Evolutionary conservation across 2,329 filamentous ascomycete species (phyloP).

Genomic region (Madurella mycetomatis): DNA sequence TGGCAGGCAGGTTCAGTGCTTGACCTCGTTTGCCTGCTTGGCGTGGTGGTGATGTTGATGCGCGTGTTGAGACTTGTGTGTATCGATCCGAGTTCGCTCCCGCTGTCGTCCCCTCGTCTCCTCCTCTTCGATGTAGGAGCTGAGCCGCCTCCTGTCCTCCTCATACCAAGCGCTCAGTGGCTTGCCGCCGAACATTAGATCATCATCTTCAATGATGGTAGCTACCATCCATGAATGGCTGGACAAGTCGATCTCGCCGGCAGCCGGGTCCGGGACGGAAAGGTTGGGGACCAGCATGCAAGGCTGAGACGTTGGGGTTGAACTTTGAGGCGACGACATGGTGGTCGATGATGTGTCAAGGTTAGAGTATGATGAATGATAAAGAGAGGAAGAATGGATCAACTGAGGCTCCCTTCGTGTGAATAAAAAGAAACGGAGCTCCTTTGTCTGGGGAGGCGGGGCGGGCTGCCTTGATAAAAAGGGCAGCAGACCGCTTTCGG

Average conservation of each 20-base stretch:
- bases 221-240: conserved; percentile 46
- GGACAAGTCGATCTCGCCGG: conserved; percentile 20
- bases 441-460: conserved; percentile 6
- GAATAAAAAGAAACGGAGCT: conserved; percentile 1
- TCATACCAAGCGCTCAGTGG: conserved; percentile 57
- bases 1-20: conserved; percentile 7
- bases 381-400: background rate
- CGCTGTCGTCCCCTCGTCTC: conserved; percentile 39
- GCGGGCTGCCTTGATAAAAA: conserved; percentile 15
- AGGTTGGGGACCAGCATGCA: conserved; percentile 22
- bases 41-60: conserved; percentile 10
- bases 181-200: conserved; percentile 58
- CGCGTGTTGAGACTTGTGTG: conserved; percentile 33
- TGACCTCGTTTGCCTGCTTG: conserved; percentile 12
- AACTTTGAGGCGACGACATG: conserved; percentile 26
- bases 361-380: background rate
- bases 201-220: conserved; percentile 57
- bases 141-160: conserved; percentile 48
- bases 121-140: conserved; percentile 35
- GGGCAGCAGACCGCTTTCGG: conserved; percentile 8
- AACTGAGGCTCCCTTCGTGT: background rate
- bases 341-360: background rate
- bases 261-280: conserved; percentile 18
- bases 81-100: conserved; percentile 25
- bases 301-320: conserved; percentile 18